These are phyloP conservation scores for Salix arbutifolia DNA, from an alignment of 345 rosid genomes.

Conservation along the genomic window DNA sequence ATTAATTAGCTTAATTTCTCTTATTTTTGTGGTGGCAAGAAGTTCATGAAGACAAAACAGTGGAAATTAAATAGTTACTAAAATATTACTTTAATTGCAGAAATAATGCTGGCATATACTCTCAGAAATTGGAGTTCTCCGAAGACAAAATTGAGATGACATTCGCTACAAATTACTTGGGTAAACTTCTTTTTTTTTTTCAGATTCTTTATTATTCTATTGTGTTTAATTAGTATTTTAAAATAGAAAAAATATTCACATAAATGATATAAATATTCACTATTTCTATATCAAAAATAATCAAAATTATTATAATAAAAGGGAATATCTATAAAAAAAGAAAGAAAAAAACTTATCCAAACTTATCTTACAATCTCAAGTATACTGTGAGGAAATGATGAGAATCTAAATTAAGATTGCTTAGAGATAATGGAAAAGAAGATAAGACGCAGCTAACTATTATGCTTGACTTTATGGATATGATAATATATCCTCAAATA, in stretches of 20 bases:
- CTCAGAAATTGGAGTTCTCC: conserved; percentile 77
- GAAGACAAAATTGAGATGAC: conserved; percentile 95
- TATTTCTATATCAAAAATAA: no score
- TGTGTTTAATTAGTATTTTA: no score
- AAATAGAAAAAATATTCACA: no score
- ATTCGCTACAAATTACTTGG: conserved; percentile 84
- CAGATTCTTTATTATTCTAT: not conserved
- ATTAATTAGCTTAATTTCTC: not conserved
- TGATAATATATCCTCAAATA: not conserved
- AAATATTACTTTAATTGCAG: conserved; percentile 34
- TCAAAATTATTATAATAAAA: no score
- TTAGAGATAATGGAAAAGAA: not conserved
- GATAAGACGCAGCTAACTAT: not conserved
- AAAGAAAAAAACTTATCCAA: no score
- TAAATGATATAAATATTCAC: no score
- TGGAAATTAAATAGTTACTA: not conserved
- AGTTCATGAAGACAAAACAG: not conserved
- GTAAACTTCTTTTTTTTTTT: conserved; percentile 25
- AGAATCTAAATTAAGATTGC: not conserved
- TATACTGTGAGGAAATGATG: not conserved
- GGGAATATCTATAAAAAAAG: no score
- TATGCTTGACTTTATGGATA: not conserved
- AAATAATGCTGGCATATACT: conserved; percentile 88
- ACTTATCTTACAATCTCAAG: not conserved
- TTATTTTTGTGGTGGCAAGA: not conserved